A percentile compares a stretch with the other conserved stretches of the same genome.
Conservation (phyloP, 441 rosid genomes). For the Euphorbia schlechtendalii region DNA sequence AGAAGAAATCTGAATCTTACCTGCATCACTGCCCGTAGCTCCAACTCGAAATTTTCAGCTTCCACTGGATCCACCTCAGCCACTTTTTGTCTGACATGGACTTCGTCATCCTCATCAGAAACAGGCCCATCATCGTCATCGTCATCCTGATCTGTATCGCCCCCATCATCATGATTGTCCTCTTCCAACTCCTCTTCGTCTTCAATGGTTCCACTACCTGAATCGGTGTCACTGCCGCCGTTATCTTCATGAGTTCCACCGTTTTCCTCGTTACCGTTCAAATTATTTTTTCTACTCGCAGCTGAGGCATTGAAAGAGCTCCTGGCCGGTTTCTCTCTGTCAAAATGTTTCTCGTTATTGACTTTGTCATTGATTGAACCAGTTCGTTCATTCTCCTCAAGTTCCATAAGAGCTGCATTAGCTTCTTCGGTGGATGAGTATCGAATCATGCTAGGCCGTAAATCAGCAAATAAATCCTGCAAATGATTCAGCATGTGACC, state of each 20-base stretch:
- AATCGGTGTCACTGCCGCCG: slow-evolving; percentile 70
- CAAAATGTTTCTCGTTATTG: slow-evolving; percentile 55
- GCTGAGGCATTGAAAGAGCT: slow-evolving; percentile 33
- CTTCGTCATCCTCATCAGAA: slow-evolving; percentile 87
- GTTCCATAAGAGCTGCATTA: slow-evolving; percentile 67
- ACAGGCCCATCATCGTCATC: slow-evolving; percentile 67
- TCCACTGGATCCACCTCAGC: slow-evolving; percentile 81
- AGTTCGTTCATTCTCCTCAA: slow-evolving; percentile 69
- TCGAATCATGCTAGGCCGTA: slow-evolving; percentile 85
- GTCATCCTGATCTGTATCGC: slow-evolving; percentile 72
- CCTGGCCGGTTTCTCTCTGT: slow-evolving; percentile 50
- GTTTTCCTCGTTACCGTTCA: slow-evolving; percentile 58
- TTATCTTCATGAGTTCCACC: slow-evolving; percentile 58
- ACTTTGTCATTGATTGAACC: slow-evolving; percentile 45
- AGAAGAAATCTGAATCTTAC: slow-evolving; percentile 34
- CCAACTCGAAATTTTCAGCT: slow-evolving; percentile 75
- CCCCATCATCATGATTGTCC: slow-evolving; percentile 66
- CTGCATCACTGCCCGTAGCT: slow-evolving; percentile 92
- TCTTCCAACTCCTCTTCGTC: slow-evolving; percentile 85
- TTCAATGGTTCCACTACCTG: slow-evolving; percentile 71
- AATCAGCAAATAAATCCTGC: slow-evolving; percentile 90
- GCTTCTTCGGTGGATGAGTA: slow-evolving; percentile 75
- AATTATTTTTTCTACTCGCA: slow-evolving; percentile 40
- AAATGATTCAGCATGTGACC: slow-evolving; percentile 25
- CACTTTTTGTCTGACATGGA: slow-evolving; percentile 75